Evolutionary conservation across 1,139 yeast genomes (phyloP), one percentile per base, ranked within the genome.

Genomic region (Debaryomycetaceae sp.): DNA sequence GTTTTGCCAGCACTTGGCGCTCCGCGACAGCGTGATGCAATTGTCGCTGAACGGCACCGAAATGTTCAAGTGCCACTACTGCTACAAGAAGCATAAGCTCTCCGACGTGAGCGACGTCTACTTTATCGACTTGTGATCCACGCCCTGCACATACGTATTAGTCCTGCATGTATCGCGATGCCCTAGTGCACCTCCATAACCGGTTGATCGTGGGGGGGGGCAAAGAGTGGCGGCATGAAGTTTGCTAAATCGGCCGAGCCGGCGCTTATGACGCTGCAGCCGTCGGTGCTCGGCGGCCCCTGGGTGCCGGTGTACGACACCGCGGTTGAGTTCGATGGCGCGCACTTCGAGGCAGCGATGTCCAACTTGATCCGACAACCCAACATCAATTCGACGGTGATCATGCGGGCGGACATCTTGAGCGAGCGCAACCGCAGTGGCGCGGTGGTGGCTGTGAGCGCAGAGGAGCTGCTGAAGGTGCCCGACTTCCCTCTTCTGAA

Each of bases 321-420:
- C 2, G 50, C 51, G 1, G 78, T 65, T 2, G 70, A 61, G 4
- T 74, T 75, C 39, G 53, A 51, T n/a, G 46, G 57, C 9, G 47
- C 43, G 4, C 83, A 86, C 57, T 88, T 80, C 49, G 78, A 77
- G 36, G 58, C 63, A 8, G 96, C 96, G 4, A 83, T 86, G 91
- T 55, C 74, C 27, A 84, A 88, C 53, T 66, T 89, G 40, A 82
- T 89, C 34, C 69, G 72, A 38, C 88, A 86, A 40, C 97, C 97
- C 10, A 85, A 89, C 52, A 83, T 89, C 55, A 89, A 89, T 55
- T 89, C 96, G 6, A 83, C 96, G 0, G 93, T 86, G 18, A 83
- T 89, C 23, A 64, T 89, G 61, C 64, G 97, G 45, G 95, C 96
- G 0, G 97, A 89, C 54, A 77, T 89, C 17, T 56, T 88, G 28